Conservation (phyloP, 2,329 filamentous ascomycete genomes). For the Aspergillus sojae region DNA sequence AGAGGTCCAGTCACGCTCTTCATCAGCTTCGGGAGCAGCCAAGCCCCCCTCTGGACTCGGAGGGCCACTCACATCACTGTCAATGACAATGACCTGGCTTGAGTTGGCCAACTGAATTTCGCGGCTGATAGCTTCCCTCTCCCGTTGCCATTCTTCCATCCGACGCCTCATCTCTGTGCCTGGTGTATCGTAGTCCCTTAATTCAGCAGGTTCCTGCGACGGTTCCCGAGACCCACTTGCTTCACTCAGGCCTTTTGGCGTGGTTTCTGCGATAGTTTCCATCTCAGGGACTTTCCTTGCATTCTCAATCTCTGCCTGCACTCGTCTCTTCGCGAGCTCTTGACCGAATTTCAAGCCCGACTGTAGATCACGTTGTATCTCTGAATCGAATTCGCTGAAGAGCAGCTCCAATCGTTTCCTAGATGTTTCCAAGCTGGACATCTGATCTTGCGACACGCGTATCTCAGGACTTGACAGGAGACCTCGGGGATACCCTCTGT, state of each 20-base stretch:
- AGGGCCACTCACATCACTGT: conserved; percentile 38
- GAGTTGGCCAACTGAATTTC: conserved; percentile 47
- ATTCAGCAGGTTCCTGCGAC: conserved; percentile 7
- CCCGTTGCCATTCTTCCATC: conserved; percentile 48
- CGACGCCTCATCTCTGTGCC: conserved; percentile 31
- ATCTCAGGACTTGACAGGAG: conserved; percentile 11
- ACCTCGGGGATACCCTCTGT: neutral
- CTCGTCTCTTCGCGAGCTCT: conserved; percentile 42
- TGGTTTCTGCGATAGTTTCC: neutral
- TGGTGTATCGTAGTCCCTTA: conserved; percentile 13
- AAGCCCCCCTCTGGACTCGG: conserved; percentile 9
- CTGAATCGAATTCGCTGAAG: conserved; percentile 41
- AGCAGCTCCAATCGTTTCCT: conserved; percentile 36
- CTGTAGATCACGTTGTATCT: conserved; percentile 43
- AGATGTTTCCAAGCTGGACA: conserved; percentile 22
- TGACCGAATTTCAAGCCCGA: conserved; percentile 47
- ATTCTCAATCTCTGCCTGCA: conserved; percentile 17
- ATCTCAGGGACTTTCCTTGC: conserved; percentile 2
- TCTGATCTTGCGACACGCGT: conserved; percentile 14
- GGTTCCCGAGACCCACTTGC: conserved; percentile 14
- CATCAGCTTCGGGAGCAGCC: conserved; percentile 5
- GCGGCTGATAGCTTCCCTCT: conserved; percentile 48
- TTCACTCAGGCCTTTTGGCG: conserved; percentile 3
- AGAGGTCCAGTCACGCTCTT: conserved; percentile 7
- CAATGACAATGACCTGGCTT: conserved; percentile 48